phyloP scores from a whole-genome alignment of 176 grass and related monocot species.

The Phoenix roebelenii region DNA sequence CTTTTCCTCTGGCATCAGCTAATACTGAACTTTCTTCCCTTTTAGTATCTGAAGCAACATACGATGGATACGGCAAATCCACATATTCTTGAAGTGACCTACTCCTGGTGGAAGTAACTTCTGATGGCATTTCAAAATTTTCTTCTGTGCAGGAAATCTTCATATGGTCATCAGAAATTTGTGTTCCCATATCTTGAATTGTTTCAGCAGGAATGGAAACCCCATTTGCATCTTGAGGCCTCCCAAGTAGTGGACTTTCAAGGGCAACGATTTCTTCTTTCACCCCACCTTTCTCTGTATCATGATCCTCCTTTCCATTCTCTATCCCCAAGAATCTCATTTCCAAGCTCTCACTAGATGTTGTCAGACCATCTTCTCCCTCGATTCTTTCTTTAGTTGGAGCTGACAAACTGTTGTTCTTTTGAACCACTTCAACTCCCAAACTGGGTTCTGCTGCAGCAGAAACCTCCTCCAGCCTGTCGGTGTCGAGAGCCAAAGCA shows the following conservation, averaged over 20 bases:
- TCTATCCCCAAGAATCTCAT: not conserved
- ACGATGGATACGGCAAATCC: not conserved
- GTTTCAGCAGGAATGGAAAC: not conserved
- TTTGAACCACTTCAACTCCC: not conserved
- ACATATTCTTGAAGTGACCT: slow-evolving; percentile 15
- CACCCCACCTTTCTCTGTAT: not conserved
- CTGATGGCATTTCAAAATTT: not conserved
- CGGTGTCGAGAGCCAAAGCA: not conserved
- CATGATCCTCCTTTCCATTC: not conserved
- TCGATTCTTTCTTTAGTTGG: slow-evolving; percentile 3
- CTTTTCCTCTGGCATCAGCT: slow-evolving; percentile 19
- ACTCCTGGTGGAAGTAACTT: not conserved
- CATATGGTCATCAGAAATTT: slow-evolving; percentile 11
- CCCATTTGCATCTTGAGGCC: not conserved
- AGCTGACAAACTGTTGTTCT: not conserved
- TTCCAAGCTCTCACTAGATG: not conserved
- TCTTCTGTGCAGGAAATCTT: not conserved
- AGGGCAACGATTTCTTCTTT: not conserved
- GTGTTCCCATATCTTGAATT: not conserved
- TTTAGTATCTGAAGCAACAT: slow-evolving; percentile 5
- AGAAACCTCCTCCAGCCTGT: not conserved
- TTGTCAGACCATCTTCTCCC: not conserved
- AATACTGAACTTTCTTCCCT: slow-evolving; percentile 18
- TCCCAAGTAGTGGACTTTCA: not conserved
- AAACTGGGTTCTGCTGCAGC: not conserved